Evolutionary conservation across 345 rosid species (phyloP), one percentile per base, ranked within the genome.

Genomic region (Streptanthus diversifolius): DNA sequence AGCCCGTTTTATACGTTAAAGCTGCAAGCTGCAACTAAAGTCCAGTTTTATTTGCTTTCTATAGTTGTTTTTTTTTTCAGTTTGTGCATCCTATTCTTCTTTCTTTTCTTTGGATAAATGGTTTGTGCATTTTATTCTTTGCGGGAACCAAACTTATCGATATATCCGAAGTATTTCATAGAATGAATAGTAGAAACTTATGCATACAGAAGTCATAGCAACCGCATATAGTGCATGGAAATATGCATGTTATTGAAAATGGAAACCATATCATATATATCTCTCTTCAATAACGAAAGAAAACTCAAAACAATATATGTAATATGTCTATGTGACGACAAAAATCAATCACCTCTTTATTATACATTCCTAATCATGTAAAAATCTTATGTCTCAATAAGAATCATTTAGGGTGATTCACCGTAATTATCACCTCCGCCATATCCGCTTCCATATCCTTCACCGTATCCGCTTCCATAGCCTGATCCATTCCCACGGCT

Each of bases 371-470:
- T 59, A 49, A 21, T 45, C 52, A 63, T 55, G 66, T 33, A 63
- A 40, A 44, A 61, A 66, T 61, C 57, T 52, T 14, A 25, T 52
- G 18, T 25, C 57, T 25, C 47, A 35, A 39, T 21, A 40, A 53
- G 9, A 59, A 32, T 41, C 6, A 41, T 64, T 22, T 71, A 76
- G 0, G 72, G 80, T 25, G 76, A 70, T 36, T 70, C 61, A n/a
- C 64, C 63, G 52, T 49, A 48, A 41, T 61, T 57, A 53, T 75
- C 79, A 13, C 75, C 71, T 24, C 71, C 59, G 7, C 72, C 80
- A 55, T 76, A 70, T 35, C 80, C 80, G 5, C 74, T 68, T 14
- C 80, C 80, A 64, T 77, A 64, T 5, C 76, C 80, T 65, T 77
- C 80, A 37, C 80, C 80, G 60, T 64, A 71, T 8, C 77, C 76